Conservation (phyloP, 495 filamentous ascomycete genomes). For the Physcia stellaris region DNA sequence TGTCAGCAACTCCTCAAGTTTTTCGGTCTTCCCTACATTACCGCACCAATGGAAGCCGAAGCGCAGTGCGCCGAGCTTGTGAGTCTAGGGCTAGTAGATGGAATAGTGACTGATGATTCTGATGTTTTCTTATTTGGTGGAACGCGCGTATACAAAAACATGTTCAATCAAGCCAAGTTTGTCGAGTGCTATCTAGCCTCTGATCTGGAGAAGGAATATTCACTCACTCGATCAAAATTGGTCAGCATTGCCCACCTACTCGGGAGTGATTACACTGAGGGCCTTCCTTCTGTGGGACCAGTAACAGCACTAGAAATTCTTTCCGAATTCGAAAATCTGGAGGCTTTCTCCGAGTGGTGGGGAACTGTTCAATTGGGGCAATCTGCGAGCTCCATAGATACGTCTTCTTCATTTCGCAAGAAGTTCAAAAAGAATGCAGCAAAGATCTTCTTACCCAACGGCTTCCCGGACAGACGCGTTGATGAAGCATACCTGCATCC, state of each 20-base stretch:
- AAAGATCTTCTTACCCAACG: slow-evolving; percentile 70
- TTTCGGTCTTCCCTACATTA: slow-evolving; percentile 92
- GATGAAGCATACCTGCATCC: slow-evolving; percentile 73
- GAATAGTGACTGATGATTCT: slow-evolving; percentile 94
- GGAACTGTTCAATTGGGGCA: slow-evolving; percentile 49
- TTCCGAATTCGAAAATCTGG: slow-evolving; percentile 63
- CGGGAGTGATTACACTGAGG: slow-evolving; percentile 89
- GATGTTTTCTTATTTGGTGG: slow-evolving; percentile 98
- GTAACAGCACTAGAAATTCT: slow-evolving; percentile 88
- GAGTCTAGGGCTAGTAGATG: slow-evolving; percentile 72
- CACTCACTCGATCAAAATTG: slow-evolving; percentile 65
- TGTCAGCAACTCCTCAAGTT: slow-evolving; percentile 81
- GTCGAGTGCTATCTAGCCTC: slow-evolving; percentile 89
- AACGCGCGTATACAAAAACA: slow-evolving; percentile 94
- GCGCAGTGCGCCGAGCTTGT: slow-evolving; percentile 94
- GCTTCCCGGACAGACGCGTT: slow-evolving; percentile 64
- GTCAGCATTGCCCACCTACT: slow-evolving; percentile 81
- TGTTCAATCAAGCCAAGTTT: slow-evolving; percentile 96
- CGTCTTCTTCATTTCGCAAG: slow-evolving; percentile 49
- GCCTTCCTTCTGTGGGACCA: slow-evolving; percentile 76
- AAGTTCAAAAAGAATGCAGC: slow-evolving; percentile 71
- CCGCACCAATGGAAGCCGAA: slow-evolving; percentile 97
- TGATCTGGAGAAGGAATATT: slow-evolving; percentile 82
- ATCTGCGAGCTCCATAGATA: slow-evolving; percentile 25
- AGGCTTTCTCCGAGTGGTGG: slow-evolving; percentile 82